Conservation (phyloP, 305 asterid species). For the Rubia tinctorum region DNA sequence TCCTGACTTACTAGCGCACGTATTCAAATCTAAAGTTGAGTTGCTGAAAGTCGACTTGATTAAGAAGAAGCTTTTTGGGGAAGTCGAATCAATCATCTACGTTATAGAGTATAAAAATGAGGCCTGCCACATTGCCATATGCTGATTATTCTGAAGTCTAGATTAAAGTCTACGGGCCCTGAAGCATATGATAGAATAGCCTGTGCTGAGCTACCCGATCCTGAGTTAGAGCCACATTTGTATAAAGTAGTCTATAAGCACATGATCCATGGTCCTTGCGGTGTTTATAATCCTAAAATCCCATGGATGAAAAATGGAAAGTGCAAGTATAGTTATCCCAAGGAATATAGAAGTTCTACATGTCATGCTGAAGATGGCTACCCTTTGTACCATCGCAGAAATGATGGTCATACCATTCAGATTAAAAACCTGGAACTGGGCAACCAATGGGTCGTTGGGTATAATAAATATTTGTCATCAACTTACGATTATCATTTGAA, state of each 20-base stretch:
- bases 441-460: too few species aligned
- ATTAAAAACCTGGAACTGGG: too few species aligned
- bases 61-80: not conserved
- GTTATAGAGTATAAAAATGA: not conserved
- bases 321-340: not conserved
- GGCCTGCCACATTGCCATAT: conserved; percentile 10
- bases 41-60: not conserved
- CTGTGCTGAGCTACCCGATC: not conserved
- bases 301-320: not conserved
- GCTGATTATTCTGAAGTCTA: not conserved
- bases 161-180: not conserved
- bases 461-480: too few species aligned
- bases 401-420: too few species aligned
- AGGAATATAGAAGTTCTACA: not conserved
- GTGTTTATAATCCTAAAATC: not conserved
- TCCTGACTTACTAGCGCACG: not conserved
- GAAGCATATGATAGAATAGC: not conserved
- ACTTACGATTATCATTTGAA: too few species aligned
- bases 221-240: not conserved
- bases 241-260: not conserved
- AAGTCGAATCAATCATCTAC: not conserved
- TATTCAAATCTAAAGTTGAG: not conserved
- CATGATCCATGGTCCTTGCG: not conserved
- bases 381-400: too few species aligned
- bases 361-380: too few species aligned